These are phyloP conservation scores for Camellia sinensis DNA, from an alignment of 148 eudicot species.

Conservation along the genomic window DNA sequence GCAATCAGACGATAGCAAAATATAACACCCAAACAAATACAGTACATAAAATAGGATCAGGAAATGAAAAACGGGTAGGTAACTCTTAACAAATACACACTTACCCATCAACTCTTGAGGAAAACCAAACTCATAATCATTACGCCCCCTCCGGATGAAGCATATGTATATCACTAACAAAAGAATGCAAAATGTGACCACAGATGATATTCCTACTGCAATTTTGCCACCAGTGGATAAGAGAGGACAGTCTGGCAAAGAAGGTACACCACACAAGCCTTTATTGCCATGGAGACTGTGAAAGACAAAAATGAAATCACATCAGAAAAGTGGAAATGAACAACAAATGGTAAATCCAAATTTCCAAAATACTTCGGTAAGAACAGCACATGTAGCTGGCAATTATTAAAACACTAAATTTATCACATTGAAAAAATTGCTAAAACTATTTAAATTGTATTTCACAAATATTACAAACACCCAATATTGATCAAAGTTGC, in stretches of 20 bases:
- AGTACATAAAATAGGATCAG: neutral
- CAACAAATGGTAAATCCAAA: neutral
- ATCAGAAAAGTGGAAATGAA: conserved; percentile 19
- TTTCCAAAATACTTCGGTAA: neutral
- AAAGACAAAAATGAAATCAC: conserved; percentile 4
- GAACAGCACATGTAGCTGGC: conserved; percentile 3
- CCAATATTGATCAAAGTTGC: neutral
- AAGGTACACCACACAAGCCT: conserved; percentile 73
- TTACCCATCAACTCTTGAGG: conserved; percentile 86
- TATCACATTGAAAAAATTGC: neutral
- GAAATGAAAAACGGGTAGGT: neutral
- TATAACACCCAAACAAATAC: neutral
- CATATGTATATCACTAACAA: conserved; percentile 45
- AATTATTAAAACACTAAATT: neutral
- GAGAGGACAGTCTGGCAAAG: conserved; percentile 70
- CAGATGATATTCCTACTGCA: conserved; percentile 65
- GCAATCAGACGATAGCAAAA: neutral
- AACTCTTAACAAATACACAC: conserved; percentile 27
- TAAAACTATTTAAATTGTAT: neutral
- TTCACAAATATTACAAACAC: neutral
- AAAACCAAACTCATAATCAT: conserved; percentile 86
- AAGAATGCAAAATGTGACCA: conserved; percentile 38
- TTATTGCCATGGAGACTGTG: conserved; percentile 78
- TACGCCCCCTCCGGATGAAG: conserved; percentile 57
- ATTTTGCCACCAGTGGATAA: conserved; percentile 66